Evolutionary conservation across 2,329 filamentous ascomycete species (phyloP), one percentile per base, ranked within the genome.

Genomic region (Talaromyces sp.): DNA sequence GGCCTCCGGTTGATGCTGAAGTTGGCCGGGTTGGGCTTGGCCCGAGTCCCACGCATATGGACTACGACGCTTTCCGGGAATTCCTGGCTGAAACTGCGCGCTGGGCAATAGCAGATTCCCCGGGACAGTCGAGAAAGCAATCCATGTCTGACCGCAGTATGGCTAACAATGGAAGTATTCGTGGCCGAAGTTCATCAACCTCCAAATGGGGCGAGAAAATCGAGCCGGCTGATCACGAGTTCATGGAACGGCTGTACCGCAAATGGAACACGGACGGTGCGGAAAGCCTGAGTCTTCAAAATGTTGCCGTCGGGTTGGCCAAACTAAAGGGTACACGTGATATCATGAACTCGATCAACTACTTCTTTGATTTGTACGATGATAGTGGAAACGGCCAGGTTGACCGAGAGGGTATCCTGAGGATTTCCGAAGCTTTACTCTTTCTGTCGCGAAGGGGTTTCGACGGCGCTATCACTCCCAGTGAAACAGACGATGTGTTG

Each of bases 281-380:
- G 33, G 89, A 88, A n/a, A 87, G 89, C 1, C 78, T 99, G 65
- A 96, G 88, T 18, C 79, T 99, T 56, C 92, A 96, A 70, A 91
- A 98, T 68, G 92, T 99, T 2, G 95, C 98, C 5, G 89, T 89
- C 18, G 95, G 95, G 0, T 81, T 99, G 53, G 93, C 94, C 1
- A 87, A 90, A 14, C 91, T 99, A 70, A 98, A 96, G 75, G 94
- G 95, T 8, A 92, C 90, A 60, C 88, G 89, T 54, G 95, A 99
- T 75, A 97, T 99, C 67, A 97, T 99, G 94, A 91, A 91, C 33
- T 95, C 91, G 62, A 98, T 99, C 71, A 95, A 88, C 63, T 98
- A 98, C 77, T 98, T 99, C 75, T 99, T 99, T 69, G 91, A 97
- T 70, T 85, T 99, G 0, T 97, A 98, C 74, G 95, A 99, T 72